phyloP scores from a whole-genome alignment of 2,329 filamentous ascomycete species.

The Orbilia oligospora region DNA sequence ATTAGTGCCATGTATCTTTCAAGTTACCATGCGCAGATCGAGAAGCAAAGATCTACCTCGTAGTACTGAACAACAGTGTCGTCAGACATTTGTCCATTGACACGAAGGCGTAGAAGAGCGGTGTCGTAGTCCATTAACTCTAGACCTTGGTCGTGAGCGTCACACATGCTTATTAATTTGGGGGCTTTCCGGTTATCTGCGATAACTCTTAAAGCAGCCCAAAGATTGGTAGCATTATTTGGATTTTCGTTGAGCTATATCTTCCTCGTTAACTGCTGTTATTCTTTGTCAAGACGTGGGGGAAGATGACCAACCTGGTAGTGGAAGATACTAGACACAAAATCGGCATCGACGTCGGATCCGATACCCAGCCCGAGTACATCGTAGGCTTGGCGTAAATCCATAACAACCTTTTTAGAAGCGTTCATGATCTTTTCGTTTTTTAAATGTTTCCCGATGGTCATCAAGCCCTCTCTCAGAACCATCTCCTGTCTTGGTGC shows the following conservation, averaged over 20 bases:
- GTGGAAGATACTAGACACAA: conserved; percentile 46
- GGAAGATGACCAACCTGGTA: conserved; percentile 26
- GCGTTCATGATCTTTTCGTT: conserved; percentile 74
- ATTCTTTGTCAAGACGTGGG: background rate
- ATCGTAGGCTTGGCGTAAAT: conserved; percentile 38
- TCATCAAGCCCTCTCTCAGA: conserved; percentile 72
- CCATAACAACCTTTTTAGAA: conserved; percentile 71
- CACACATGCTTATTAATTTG: conserved; percentile 33
- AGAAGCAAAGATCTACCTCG: conserved; percentile 27
- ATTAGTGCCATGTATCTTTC: background rate
- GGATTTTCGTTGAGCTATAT: conserved; percentile 44
- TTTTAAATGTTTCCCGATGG: conserved; percentile 73
- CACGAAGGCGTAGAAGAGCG: conserved; percentile 30
- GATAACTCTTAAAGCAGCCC: conserved; percentile 47
- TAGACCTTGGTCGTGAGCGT: conserved; percentile 33
- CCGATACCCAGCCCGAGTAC: conserved; percentile 27
- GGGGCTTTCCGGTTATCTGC: conserved; percentile 49
- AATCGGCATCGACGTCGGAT: conserved; percentile 33
- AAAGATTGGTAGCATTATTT: conserved; percentile 36
- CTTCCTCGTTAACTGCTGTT: background rate
- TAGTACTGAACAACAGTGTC: conserved; percentile 51
- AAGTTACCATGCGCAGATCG: background rate
- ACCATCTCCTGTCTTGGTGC: conserved; percentile 72
- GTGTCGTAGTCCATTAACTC: conserved; percentile 54
- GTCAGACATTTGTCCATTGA: conserved; percentile 43